Base-by-base conservation (phyloP, 2,329 filamentous ascomycete species). In the Aspergillus sp. region DNA sequence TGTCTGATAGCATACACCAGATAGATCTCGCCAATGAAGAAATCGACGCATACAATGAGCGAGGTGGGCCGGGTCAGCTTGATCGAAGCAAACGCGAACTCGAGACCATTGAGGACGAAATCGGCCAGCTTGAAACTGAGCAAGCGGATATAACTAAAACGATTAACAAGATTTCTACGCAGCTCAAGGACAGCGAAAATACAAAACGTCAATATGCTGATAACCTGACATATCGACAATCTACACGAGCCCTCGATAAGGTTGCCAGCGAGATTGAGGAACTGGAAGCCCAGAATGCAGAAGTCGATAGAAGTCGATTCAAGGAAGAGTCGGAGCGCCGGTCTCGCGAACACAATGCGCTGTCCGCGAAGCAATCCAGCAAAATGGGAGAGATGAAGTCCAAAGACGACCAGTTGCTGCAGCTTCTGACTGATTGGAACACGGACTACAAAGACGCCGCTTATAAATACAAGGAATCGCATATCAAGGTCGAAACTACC, bases 401-500 rank as follows among this genome's bases (percentile, higher is more conserved):
- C 54, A 96, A 96, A 71, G 92, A 98, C 70, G 84, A 89, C 57
- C 88, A 96, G 67, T 81, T 97, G 7, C 79, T 79, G 51, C 82
- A 89, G 55, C 80, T 93, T n/a, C 74, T 91, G 24, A 78, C 83
- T 11, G 91, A 96, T 66, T 99, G 89, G 84, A 83, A 96, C 48
- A 86, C 87, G 9, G 89, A 97, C 64, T 97, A 96, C 79, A 88
- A 91, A 70, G 85, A 93, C 70, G 91, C 93, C 12, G 87, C 87
- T 43, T 74, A 80, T 41, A 89, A 90, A 65, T 98, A 93, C 76
- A 91, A 91, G 65, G 88, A 96, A 76, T 85, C 89, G 6, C 90
- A 96, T 72, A 91, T 98, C 78, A 89, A 89, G 65, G 90, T 96
- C 1, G 91, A 87, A 77, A 96, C 93, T 0, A 97, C 91, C 48